Percentiles rank a stretch among this genome's conserved stretches.
These are phyloP conservation scores for Canavalia gladiata DNA, from an alignment of 306 rosid genomes.

Conservation along the genomic window DNA sequence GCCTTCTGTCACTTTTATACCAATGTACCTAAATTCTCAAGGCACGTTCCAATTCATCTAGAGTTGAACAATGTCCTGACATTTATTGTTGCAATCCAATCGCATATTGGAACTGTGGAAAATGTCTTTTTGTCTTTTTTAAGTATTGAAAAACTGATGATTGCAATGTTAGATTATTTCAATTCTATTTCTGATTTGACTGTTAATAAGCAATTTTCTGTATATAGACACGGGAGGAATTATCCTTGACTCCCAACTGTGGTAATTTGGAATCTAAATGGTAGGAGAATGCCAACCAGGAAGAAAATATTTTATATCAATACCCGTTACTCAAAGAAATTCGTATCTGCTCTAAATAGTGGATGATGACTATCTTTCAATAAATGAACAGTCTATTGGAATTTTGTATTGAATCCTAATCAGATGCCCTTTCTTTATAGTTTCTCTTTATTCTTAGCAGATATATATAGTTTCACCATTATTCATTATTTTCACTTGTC, in stretches of 20 bases:
- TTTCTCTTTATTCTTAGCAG: conserved; percentile 12
- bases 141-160: neutral
- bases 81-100: conserved; percentile 11
- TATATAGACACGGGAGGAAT: neutral
- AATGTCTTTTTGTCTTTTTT: neutral
- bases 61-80: conserved; percentile 5
- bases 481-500: conserved; percentile 7
- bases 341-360: conserved; percentile 38
- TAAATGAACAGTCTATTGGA: conserved; percentile 23
- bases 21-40: conserved; percentile 1
- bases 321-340: neutral
- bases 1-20: conserved; percentile 8
- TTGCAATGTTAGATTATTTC: conserved; percentile 3
- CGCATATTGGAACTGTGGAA: conserved; percentile 21
- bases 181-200: neutral
- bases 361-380: conserved; percentile 24
- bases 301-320: conserved; percentile 12
- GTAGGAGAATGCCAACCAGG: neutral
- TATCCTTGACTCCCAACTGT: conserved; percentile 22
- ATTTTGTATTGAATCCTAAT: conserved; percentile 10
- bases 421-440: neutral
- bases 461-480: conserved; percentile 23
- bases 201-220: conserved; percentile 28
- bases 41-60: neutral
- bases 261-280: conserved; percentile 31